phyloP scores from a whole-genome alignment of 2,329 filamentous ascomycete genomes.

The Verticillium dahliae region DNA sequence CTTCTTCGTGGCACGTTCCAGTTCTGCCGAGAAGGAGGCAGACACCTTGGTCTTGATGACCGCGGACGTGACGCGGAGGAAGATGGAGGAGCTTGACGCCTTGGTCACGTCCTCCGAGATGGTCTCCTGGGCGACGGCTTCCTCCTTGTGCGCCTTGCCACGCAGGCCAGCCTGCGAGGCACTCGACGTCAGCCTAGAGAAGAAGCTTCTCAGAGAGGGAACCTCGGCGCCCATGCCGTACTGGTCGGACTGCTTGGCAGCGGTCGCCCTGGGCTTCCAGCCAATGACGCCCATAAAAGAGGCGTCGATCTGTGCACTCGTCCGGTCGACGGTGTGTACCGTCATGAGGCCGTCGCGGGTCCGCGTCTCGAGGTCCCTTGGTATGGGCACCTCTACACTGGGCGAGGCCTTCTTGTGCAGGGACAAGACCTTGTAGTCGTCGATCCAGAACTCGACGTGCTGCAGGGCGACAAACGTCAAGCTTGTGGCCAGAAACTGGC shows the following conservation, averaged over 20 bases:
- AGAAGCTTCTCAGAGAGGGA: slow-evolving; percentile 70
- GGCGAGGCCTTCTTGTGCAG: slow-evolving; percentile 83
- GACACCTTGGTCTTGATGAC: slow-evolving; percentile 71
- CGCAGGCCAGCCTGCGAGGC: slow-evolving; percentile 43
- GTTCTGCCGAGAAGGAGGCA: slow-evolving; percentile 68
- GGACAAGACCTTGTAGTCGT: slow-evolving; percentile 74
- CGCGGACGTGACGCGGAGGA: slow-evolving; percentile 81
- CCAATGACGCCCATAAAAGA: slow-evolving; percentile 81
- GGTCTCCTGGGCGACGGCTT: slow-evolving; percentile 54
- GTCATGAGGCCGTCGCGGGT: slow-evolving; percentile 89
- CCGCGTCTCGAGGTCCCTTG: slow-evolving; percentile 70
- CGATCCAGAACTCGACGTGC: slow-evolving; percentile 82
- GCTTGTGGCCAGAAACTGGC: slow-evolving; percentile 90
- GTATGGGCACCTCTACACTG: slow-evolving; percentile 63
- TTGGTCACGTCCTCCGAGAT: slow-evolving; percentile 67
- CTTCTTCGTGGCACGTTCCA: slow-evolving; percentile 95
- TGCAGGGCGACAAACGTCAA: slow-evolving; percentile 91
- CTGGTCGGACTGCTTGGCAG: slow-evolving; percentile 37
- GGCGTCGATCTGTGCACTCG: slow-evolving; percentile 88
- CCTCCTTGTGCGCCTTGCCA: slow-evolving; percentile 54
- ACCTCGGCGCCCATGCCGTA: slow-evolving; percentile 43
- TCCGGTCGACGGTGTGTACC: slow-evolving; percentile 70
- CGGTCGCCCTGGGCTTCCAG: slow-evolving; percentile 59
- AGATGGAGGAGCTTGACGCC: slow-evolving; percentile 70
- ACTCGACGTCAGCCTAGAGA: slow-evolving; percentile 63